Conservation (phyloP, 2,329 filamentous ascomycete genomes). For the Cercospora sp. region DNA sequence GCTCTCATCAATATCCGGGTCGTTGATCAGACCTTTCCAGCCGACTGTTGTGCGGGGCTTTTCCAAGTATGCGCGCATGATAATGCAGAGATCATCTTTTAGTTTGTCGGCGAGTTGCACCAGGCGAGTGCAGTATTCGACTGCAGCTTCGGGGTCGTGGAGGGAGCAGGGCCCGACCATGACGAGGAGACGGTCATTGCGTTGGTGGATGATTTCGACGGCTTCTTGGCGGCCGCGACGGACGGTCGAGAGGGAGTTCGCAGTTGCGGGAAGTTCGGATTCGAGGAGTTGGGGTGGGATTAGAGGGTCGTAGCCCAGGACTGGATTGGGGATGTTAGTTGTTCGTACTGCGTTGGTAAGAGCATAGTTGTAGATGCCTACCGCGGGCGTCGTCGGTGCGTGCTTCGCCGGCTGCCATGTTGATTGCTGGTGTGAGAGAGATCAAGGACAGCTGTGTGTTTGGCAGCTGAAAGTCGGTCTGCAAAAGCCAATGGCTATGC, state of each 20-base stretch:
- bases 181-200: conserved; percentile 85
- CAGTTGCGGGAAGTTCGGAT: conserved; percentile 73
- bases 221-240: conserved; percentile 68
- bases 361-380: conserved; percentile 35
- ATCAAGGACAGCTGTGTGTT: background rate
- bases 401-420: conserved; percentile 24
- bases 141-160: conserved; percentile 83
- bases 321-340: conserved; percentile 49
- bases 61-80: conserved; percentile 99
- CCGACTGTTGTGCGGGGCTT: conserved; percentile 97
- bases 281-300: conserved; percentile 86
- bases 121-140: conserved; percentile 83
- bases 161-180: conserved; percentile 96
- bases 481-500: background rate
- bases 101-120: conserved; percentile 77
- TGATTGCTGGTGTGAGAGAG: background rate
- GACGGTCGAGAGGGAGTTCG: conserved; percentile 64
- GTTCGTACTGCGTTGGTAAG: background rate
- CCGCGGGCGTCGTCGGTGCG: conserved; percentile 56
- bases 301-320: conserved; percentile 89
- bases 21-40: conserved; percentile 99
- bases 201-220: conserved; percentile 73
- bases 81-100: conserved; percentile 78
- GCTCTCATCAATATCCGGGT: conserved; percentile 94
- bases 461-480: background rate